Conservation (phyloP, 441 rosid species). For the Theobroma grandiflorum region DNA sequence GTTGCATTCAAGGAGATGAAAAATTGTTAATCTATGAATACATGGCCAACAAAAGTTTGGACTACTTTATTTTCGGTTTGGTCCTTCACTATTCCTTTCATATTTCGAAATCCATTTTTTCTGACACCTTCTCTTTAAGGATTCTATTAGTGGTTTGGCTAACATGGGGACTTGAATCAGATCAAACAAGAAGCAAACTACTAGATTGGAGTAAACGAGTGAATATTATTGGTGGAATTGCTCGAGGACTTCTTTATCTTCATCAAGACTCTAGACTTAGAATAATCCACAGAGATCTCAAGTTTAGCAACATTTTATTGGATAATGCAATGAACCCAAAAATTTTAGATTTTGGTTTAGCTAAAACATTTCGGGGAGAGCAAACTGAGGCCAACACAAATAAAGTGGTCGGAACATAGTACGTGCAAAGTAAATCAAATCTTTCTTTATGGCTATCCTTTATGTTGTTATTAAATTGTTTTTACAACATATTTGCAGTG, state of each 20-base stretch:
- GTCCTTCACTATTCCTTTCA: slow-evolving; percentile 22
- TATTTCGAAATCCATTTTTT: neutral
- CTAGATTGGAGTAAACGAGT: slow-evolving; percentile 35
- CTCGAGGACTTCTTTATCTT: slow-evolving; percentile 48
- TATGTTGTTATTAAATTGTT: no score
- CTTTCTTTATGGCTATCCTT: no score
- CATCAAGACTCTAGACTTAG: slow-evolving; percentile 42
- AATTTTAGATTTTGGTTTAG: slow-evolving; percentile 57
- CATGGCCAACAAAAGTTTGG: no score
- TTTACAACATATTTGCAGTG: slow-evolving; percentile 8
- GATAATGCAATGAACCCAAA: slow-evolving; percentile 48
- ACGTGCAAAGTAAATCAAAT: neutral
- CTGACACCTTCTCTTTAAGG: no score
- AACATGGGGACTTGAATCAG: slow-evolving; percentile 11
- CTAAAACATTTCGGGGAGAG: slow-evolving; percentile 43
- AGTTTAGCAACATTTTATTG: slow-evolving; percentile 43
- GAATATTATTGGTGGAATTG: slow-evolving; percentile 37
- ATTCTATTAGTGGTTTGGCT: no score
- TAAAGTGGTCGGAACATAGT: slow-evolving; percentile 56
- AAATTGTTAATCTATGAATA: slow-evolving; percentile 22
- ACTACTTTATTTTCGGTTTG: no score
- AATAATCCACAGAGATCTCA: slow-evolving; percentile 43
- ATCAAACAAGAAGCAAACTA: slow-evolving; percentile 12
- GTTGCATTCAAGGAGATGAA: no score
- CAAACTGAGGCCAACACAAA: slow-evolving; percentile 46